phyloP scores from a whole-genome alignment of 345 rosid genomes.

The Lepidium aucheri region DNA sequence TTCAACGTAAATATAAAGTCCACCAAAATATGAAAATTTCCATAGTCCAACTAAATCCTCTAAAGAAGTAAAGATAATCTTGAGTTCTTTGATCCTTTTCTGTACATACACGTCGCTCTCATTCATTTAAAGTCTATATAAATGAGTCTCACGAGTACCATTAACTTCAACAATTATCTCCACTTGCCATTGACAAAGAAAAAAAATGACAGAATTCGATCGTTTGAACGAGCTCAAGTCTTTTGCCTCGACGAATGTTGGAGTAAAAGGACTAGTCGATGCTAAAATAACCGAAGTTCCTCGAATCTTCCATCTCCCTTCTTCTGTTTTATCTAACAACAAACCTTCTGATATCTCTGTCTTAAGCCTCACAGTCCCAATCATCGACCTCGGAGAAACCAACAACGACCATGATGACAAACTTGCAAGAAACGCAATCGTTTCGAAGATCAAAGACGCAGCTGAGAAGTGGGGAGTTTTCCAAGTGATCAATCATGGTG shows the following conservation, averaged over 20 bases:
- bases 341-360: background rate
- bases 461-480: slow-evolving; percentile 32
- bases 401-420: background rate
- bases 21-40: too few relatives aligned
- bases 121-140: too few relatives aligned
- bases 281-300: slow-evolving; percentile 28
- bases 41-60: too few relatives aligned
- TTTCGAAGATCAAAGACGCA: slow-evolving; percentile 25
- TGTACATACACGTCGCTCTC: too few relatives aligned
- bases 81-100: too few relatives aligned
- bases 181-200: too few relatives aligned
- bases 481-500: slow-evolving; percentile 44
- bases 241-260: slow-evolving; percentile 22
- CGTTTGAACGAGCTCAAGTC: slow-evolving; percentile 9
- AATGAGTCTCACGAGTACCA: too few relatives aligned
- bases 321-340: slow-evolving; percentile 16
- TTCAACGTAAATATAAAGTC: too few relatives aligned
- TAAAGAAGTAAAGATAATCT: too few relatives aligned
- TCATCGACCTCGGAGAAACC: slow-evolving; percentile 28
- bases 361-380: slow-evolving; percentile 19
- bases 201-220: slow-evolving; percentile 6
- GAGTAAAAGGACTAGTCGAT: slow-evolving; percentile 38
- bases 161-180: too few relatives aligned
- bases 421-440: background rate
- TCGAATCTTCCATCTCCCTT: slow-evolving; percentile 16